Evolutionary conservation across 2,329 filamentous ascomycete species (phyloP).

Genomic region (Neopestalotiopsis sp.): DNA sequence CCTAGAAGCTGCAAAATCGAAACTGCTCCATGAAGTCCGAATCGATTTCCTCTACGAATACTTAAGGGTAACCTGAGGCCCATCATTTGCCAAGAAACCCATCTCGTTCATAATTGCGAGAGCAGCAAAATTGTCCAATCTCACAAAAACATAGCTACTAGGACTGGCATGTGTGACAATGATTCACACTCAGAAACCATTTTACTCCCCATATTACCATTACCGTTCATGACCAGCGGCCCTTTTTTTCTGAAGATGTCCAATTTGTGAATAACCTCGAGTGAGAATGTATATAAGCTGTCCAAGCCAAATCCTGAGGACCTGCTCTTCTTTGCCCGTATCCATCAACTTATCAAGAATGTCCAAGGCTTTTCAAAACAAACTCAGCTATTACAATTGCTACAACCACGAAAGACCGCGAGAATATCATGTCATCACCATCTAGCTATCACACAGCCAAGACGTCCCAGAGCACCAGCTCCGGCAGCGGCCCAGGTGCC

Average conservation of each 20-base stretch:
- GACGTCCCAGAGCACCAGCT: constrained; percentile 5
- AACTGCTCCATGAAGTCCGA: too few species aligned
- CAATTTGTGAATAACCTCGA: background rate
- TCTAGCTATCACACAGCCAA: constrained; percentile 1
- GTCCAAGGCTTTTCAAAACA: too few species aligned
- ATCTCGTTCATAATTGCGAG: too few species aligned
- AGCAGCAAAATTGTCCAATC: background rate
- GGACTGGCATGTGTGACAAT: background rate
- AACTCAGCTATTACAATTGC: too few species aligned
- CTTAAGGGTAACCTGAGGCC: too few species aligned
- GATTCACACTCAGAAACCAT: background rate
- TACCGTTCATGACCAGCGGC: background rate
- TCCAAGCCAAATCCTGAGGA: background rate
- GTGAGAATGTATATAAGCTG: background rate
- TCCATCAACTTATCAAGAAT: background rate
- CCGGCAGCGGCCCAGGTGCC: background rate
- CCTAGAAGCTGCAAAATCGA: too few species aligned
- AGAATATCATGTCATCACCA: background rate
- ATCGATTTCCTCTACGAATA: too few species aligned
- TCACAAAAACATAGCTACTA: background rate
- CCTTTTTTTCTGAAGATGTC: background rate
- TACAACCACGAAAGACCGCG: background rate
- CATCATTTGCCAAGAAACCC: too few species aligned
- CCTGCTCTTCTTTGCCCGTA: background rate
- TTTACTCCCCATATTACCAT: background rate